Conservation (phyloP, 257 asterid species). For the Gynochthodes officinalis region DNA sequence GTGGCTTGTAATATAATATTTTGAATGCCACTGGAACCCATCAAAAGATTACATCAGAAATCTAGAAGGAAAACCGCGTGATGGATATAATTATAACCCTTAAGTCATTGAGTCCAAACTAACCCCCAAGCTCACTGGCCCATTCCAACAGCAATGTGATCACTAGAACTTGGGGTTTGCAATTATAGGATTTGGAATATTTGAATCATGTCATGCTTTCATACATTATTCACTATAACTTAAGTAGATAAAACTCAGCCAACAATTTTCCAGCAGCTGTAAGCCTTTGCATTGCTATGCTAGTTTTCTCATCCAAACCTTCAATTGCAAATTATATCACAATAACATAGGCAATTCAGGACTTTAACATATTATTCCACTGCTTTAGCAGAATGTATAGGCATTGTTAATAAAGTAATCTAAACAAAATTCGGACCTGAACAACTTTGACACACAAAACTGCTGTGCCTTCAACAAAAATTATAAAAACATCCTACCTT, state of each 20-base stretch:
- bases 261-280: not conserved
- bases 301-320: not conserved
- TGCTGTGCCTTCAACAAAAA: not conserved
- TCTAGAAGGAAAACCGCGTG: not conserved
- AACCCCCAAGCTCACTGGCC: not conserved
- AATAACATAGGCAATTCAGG: not conserved
- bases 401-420: not conserved
- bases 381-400: not conserved
- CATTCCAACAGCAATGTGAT: not conserved
- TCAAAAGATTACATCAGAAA: not conserved
- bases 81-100: not conserved
- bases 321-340: too few relatives aligned
- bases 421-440: not conserved
- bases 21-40: not conserved
- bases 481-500: not conserved
- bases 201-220: not conserved
- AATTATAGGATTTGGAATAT: not conserved
- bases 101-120: not conserved
- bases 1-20: not conserved
- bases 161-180: not conserved
- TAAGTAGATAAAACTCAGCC: not conserved
- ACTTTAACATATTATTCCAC: not conserved
- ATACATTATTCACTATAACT: too few relatives aligned
- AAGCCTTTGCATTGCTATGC: not conserved
- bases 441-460: not conserved